These are phyloP conservation scores for Phylloporus sp. DNA, from an alignment of 768 basidiomycete genomes.

Conservation along the genomic window DNA sequence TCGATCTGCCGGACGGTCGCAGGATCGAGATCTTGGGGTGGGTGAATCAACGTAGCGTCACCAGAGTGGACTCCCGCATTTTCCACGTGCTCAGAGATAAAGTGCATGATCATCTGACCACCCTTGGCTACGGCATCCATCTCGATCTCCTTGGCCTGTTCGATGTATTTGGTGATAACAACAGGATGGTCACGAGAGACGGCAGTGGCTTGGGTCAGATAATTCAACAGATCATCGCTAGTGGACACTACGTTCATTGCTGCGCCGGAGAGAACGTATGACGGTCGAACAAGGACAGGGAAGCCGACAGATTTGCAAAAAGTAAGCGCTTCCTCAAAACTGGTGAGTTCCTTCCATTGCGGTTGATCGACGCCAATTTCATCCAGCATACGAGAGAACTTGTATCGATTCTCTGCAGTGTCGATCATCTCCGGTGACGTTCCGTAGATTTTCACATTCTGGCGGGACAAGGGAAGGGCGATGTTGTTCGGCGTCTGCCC, in stretches of 20 bases:
- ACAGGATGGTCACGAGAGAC: conserved; percentile 96
- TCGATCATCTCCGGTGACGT: conserved; percentile 99
- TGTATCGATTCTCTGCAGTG: conserved; percentile 98
- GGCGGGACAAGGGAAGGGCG: conserved; percentile 88
- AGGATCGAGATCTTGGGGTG: conserved; percentile 96
- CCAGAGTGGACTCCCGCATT: conserved; percentile 99
- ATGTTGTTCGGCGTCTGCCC: conserved; percentile 99
- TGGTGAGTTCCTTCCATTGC: conserved; percentile 92
- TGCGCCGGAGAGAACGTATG: conserved; percentile 98
- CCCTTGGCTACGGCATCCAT: conserved; percentile 98
- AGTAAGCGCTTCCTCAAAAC: conserved; percentile 75
- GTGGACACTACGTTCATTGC: conserved; percentile 99
- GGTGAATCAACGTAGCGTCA: conserved; percentile 96
- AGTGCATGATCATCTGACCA: conserved; percentile 99
- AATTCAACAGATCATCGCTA: conserved; percentile 82
- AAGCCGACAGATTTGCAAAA: conserved; percentile 95
- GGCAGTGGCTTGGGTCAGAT: conserved; percentile 90
- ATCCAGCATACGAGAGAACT: conserved; percentile 96
- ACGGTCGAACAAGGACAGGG: conserved; percentile 94
- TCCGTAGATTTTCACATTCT: conserved; percentile 97
- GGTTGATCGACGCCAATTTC: conserved; percentile 99
- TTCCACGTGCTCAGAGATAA: conserved; percentile 98
- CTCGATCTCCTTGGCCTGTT: conserved; percentile 99
- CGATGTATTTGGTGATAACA: conserved; percentile 98
- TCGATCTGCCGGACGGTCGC: conserved; percentile 95